Base-by-base conservation (phyloP, 148 eudicot genomes). In the Diospyros lotus region DNA sequence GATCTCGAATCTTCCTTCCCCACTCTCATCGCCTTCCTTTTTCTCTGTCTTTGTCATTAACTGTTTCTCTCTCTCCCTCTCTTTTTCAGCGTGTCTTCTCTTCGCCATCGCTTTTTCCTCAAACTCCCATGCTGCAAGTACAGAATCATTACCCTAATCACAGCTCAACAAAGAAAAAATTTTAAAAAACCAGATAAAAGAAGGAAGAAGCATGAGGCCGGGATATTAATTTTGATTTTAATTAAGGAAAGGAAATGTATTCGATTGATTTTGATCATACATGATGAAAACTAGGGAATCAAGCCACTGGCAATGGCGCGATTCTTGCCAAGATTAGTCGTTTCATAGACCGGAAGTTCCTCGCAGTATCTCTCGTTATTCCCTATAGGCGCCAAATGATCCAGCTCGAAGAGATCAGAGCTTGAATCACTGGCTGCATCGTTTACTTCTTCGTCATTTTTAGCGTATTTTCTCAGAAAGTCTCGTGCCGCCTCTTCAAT, bases 291-390 rank as follows among this genome's bases (percentile, higher is more conserved):
- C 69, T 71, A 82, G 10, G 75, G 65, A 82, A 87, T 53, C 73
- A 78, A 74, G 58, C 83, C 63, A 60, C 48, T 82, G 61, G 79
- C 77, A 48, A 83, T 82, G 28, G 80, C 81, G 6, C 75, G 77
- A 80, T 87, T 84, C 40, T 46, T 79, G 18, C 52, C 61, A n/a
- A 90, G 58, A 69, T 63, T 82, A 59, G 93, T 91, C 50, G 91
- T 86, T 76, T 93, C 93, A 66, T 91, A 93, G 5, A 93, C 91
- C 9, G 98, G 97, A 46, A 93, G 90, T 66, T 93, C 97, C n/a
- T 83, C 89, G 39, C 80, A 63, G 58, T 56, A 83, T 51, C 80
- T 79, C 6, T 12, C 39, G 39, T 73, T 78, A 44, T 81, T 73
- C 44, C 83, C 90, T 51, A 82, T 81, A 9, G 86, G 66, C 13